Conservation (phyloP, 2,329 filamentous ascomycete genomes). For the Sporothrix variecibatus region DNA sequence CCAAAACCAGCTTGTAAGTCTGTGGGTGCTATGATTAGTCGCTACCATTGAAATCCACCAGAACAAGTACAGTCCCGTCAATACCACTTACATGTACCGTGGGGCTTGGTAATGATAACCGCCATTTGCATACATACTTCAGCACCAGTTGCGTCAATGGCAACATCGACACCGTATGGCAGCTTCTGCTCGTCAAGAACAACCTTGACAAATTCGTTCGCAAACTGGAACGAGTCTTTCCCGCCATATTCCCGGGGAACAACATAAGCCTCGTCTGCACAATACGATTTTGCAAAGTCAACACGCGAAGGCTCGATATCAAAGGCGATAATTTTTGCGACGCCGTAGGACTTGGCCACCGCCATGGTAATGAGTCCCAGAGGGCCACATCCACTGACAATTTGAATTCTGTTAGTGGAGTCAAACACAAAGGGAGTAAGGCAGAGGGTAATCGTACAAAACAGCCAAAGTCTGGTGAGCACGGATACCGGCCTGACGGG, state of each 20-base stretch:
- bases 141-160: not conserved
- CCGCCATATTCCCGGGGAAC: not conserved
- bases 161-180: not conserved
- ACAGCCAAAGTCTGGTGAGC: not conserved
- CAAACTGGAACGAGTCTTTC: not conserved
- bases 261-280: not conserved
- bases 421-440: no score
- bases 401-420: no score
- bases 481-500: not conserved
- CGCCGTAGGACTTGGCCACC: not conserved
- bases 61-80: no score
- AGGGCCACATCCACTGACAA: not conserved
- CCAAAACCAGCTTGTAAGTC: not conserved
- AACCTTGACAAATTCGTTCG: not conserved
- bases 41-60: no score
- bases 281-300: not conserved
- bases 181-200: not conserved
- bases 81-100: not conserved
- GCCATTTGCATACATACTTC: not conserved
- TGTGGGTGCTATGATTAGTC: not conserved
- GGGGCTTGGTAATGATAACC: not conserved
- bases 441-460: not conserved
- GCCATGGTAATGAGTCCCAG: not conserved
- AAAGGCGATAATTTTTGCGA: not conserved
- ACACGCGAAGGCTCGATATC: not conserved